phyloP scores from a whole-genome alignment of 345 rosid species.

The Turnera subulata region DNA sequence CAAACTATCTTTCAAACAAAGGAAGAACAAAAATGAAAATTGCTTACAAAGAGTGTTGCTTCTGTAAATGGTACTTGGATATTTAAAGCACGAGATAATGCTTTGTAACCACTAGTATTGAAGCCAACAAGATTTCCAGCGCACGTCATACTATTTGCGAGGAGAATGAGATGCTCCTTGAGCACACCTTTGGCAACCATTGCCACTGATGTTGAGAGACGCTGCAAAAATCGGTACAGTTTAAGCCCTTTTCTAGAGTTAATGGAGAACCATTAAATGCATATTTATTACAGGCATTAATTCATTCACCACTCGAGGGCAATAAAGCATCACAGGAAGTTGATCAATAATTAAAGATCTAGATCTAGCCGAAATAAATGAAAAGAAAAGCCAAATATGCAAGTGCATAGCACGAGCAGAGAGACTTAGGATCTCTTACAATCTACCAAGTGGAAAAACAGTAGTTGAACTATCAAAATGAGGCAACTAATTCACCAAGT shows the following conservation, averaged over 20 bases:
- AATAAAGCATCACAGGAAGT: not conserved
- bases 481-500: too few relatives aligned
- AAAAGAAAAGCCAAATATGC: not conserved
- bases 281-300: not conserved
- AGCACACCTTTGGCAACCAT: slow-evolving; percentile 83
- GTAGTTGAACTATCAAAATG: too few relatives aligned
- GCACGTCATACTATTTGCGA: slow-evolving; percentile 87
- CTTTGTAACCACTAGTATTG: slow-evolving; percentile 78
- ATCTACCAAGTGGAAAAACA: too few relatives aligned
- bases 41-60: slow-evolving; percentile 82
- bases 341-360: not conserved
- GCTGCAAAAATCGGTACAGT: slow-evolving; percentile 44
- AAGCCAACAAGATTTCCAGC: slow-evolving; percentile 85
- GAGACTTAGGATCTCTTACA: not conserved
- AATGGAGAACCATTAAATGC: not conserved
- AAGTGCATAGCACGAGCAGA: not conserved
- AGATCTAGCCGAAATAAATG: not conserved
- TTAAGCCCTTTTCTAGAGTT: not conserved
- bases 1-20: slow-evolving; percentile 4
- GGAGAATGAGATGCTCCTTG: slow-evolving; percentile 81
- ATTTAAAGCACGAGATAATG: slow-evolving; percentile 62
- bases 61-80: slow-evolving; percentile 92
- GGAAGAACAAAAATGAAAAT: slow-evolving; percentile 9
- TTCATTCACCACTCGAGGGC: not conserved
- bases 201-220: slow-evolving; percentile 75